Base-by-base conservation (phyloP, 75 land plant genomes). In the Isoetes taiwanensis region DNA sequence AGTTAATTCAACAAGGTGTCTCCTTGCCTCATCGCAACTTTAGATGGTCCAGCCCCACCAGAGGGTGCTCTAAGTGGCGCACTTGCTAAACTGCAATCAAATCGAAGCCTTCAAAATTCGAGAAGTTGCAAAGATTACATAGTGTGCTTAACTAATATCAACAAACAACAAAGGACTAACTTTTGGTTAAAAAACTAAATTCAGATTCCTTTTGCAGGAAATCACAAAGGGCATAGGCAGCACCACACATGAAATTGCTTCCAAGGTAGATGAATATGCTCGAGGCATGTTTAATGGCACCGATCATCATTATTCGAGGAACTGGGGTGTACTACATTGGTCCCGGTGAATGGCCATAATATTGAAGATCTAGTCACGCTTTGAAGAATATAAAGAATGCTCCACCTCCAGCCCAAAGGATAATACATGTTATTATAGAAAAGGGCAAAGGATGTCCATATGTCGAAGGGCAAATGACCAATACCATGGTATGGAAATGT, bases 11-110 rank as follows among this genome's bases (percentile, higher is more conserved):
- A n/a, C n/a, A n/a, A n/a, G n/a, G n/a, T n/a, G n/a, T n/a, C 10
- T 70, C 73, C 40, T 68, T 67, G 28, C 72, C 62, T 11, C 77
- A 46, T 23, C 5, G 50, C 50, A 4, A 46, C 50, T 46, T 46
- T 46, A 23, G 50, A 46, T n/a, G 50, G 50, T 46, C 50, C 50
- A 8, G 50, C 50, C 19, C 50, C 50, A 46, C 50, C 50, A 23
- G 50, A 19, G 6, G 50, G 50, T 6, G 50, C 50, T 8, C 25
- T 46, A n/a, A 46, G 50, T n/a, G 23, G 50, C 19, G 50, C 50
- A 6, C 50, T 46, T n/a, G 23, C 21, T 23, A 46, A 16, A 46
- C 16, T 46, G 23, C 50, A 46, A 23, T 46, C 50, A 46, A 46
- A 23, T 23, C 16, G 50, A 16, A 16, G 25, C 25, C 50, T 46